A percentile compares a stretch with the other conserved stretches of the same genome.
Evolutionary conservation across 1,284 basidiomycete species (phyloP).

Genomic region (Bondarzewia mesenterica): DNA sequence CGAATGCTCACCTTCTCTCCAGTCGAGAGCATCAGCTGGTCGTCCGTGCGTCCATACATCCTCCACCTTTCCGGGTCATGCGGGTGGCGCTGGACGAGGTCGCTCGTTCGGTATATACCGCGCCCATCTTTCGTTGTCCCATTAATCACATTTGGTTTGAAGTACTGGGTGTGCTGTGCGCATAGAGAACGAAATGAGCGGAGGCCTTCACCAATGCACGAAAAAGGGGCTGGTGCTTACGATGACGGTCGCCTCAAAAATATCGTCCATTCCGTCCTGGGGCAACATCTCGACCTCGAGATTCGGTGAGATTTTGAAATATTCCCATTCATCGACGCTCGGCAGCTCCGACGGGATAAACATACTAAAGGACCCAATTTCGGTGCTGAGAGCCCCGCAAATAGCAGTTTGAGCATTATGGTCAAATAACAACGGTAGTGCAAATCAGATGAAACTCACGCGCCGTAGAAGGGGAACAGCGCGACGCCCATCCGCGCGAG

Average conservation of each 20-base stretch:
- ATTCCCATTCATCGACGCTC: conserved; percentile 12
- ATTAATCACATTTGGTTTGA: conserved; percentile 4
- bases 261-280: conserved; percentile 5
- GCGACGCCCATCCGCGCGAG: conserved; percentile 10
- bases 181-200: not conserved
- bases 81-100: conserved; percentile 22
- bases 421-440: not conserved
- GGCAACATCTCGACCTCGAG: conserved; percentile 7
- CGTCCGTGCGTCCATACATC: conserved; percentile 15
- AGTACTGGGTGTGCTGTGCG: not conserved
- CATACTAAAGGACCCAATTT: conserved; percentile 4
- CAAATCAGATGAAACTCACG: conserved; percentile 4
- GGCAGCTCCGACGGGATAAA: not conserved
- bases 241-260: conserved; percentile 8
- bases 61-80: conserved; percentile 17
- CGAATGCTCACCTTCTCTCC: conserved; percentile 22
- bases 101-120: conserved; percentile 7
- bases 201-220: too few relatives aligned
- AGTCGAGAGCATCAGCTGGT: conserved; percentile 21
- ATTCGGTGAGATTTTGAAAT: conserved; percentile 8
- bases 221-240: conserved; percentile 1
- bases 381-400: conserved; percentile 1
- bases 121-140: not conserved
- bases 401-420: not conserved
- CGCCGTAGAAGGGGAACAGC: conserved; percentile 12